Evolutionary conservation across 768 basidiomycete genomes (phyloP), one percentile per base, ranked within the genome.

Genomic region (Termitomyces titanicus): DNA sequence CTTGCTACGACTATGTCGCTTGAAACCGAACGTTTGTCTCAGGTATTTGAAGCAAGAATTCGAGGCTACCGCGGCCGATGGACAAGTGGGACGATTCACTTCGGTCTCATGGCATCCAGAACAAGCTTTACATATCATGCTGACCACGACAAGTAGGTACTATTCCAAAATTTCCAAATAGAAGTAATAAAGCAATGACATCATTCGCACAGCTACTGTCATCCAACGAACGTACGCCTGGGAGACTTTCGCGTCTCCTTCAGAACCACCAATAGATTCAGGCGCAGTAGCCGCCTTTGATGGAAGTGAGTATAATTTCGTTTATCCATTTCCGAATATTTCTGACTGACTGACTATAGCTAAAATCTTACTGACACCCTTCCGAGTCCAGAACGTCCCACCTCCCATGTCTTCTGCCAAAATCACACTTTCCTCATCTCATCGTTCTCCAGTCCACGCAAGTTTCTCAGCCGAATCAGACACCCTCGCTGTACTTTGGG

Each of bases 11-110:
- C 38, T 31, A 20, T 47, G 12, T 8, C 8, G 24, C 34, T 40
- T 12, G 13, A 40, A 29, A 51, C 13, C 27, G 24, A 46, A 12
- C 27, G 9, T 46, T 46, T 22, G 20, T 45, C 35, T 15, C 54
- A 92, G 89, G 89, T 97, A 98, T 72, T 80, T 98, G 55, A 98
- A 98, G 70, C 93, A 96, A 66, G 92, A 95, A 66, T 74, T 97
- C 34, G 63, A 72, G 18, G 82, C 85, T 0, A 78, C 81, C 1
- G 43, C 61, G 1, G 49, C 62, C 8, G 56, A 65, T 9, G 69
- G 65, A 5, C 37, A 60, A 53, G 24, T 20, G 15, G 72, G 71
- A 15, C 80, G 84, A 47, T 93, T 96, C 63, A 90, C 85, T 0
- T 85, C 81, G 6, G 74, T 95, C 12, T 61, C 64, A 15, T 99